These are phyloP conservation scores for Amaranthus tricolor DNA, from an alignment of 179 eudicot species.

Conservation along the genomic window DNA sequence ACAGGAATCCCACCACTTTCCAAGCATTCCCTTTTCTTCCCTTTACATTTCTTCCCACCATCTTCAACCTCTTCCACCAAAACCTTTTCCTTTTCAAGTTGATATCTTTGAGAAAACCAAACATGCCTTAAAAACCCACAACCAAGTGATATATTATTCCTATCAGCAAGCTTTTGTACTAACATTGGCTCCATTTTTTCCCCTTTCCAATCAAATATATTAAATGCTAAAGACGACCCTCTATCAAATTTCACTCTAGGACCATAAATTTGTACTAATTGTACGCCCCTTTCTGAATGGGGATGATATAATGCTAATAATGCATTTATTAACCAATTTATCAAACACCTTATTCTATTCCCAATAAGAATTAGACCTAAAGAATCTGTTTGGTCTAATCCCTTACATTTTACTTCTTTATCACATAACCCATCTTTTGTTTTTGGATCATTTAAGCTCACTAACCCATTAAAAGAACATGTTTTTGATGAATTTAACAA, in stretches of 20 bases:
- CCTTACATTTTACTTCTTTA: constrained; percentile 41
- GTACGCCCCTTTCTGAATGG: constrained; percentile 41
- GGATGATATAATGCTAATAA: constrained; percentile 56
- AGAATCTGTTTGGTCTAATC: constrained; percentile 72
- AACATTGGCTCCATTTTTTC: constrained; percentile 62
- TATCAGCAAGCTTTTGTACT: constrained; percentile 71
- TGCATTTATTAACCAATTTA: constrained; percentile 81
- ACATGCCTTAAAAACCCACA: constrained; percentile 43
- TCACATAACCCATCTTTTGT: not conserved
- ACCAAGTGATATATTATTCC: constrained; percentile 52
- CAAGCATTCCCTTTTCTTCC: constrained; percentile 16
- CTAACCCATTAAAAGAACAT: constrained; percentile 31
- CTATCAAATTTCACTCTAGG: constrained; percentile 54
- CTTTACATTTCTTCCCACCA: constrained; percentile 13
- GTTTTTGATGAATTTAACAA: not conserved
- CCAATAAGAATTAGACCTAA: constrained; percentile 61
- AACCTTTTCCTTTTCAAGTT: constrained; percentile 33
- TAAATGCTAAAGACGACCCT: constrained; percentile 67
- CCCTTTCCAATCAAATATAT: constrained; percentile 81
- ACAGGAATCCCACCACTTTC: constrained; percentile 45
- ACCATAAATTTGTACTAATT: constrained; percentile 62
- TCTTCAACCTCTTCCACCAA: constrained; percentile 30
- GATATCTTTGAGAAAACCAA: constrained; percentile 46
- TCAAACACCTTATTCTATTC: constrained; percentile 51
- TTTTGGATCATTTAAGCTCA: constrained; percentile 25